phyloP scores from a whole-genome alignment of 2,329 filamentous ascomycete genomes.

The Calonectria fujianensis region DNA sequence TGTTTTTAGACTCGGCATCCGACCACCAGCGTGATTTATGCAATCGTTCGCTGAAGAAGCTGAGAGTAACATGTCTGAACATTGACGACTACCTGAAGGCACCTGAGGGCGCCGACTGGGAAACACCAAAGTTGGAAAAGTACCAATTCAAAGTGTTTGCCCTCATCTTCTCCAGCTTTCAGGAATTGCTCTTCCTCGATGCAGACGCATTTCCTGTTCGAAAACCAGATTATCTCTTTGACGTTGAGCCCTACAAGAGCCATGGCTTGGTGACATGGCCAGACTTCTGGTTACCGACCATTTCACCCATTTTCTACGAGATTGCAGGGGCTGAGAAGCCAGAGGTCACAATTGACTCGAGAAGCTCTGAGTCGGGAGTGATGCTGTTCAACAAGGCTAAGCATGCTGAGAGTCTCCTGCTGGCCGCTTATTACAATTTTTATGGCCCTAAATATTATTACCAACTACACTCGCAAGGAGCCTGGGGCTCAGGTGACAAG shows the following conservation, averaged over 20 bases:
- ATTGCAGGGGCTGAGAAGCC: slow-evolving; percentile 45
- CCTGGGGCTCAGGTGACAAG: slow-evolving; percentile 53
- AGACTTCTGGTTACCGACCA: slow-evolving; percentile 53
- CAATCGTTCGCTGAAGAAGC: slow-evolving; percentile 17
- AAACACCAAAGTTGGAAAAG: slow-evolving; percentile 40
- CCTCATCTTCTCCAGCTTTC: slow-evolving; percentile 51
- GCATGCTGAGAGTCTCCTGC: slow-evolving; percentile 50
- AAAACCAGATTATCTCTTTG: slow-evolving; percentile 46
- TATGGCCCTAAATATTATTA: slow-evolving; percentile 50
- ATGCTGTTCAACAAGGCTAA: slow-evolving; percentile 50
- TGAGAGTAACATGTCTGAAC: slow-evolving; percentile 47
- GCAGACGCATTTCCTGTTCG: slow-evolving; percentile 51
- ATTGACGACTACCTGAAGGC: slow-evolving; percentile 49
- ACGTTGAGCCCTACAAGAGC: slow-evolving; percentile 46
- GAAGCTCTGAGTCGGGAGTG: slow-evolving; percentile 48
- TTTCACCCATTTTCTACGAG: slow-evolving; percentile 50
- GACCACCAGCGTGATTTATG: slow-evolving; percentile 41
- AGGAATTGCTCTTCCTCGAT: slow-evolving; percentile 50
- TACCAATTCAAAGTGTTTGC: slow-evolving; percentile 51
- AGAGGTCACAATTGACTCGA: slow-evolving; percentile 45
- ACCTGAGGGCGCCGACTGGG: slow-evolving; percentile 9
- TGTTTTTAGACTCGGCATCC: slow-evolving; percentile 49
- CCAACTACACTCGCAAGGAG: slow-evolving; percentile 53
- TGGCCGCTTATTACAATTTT: slow-evolving; percentile 53
- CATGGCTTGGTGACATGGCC: slow-evolving; percentile 51